Evolutionary conservation across 129 eudicot genomes (phyloP), one percentile per base, ranked within the genome.

Genomic region (Flaveria robusta): DNA sequence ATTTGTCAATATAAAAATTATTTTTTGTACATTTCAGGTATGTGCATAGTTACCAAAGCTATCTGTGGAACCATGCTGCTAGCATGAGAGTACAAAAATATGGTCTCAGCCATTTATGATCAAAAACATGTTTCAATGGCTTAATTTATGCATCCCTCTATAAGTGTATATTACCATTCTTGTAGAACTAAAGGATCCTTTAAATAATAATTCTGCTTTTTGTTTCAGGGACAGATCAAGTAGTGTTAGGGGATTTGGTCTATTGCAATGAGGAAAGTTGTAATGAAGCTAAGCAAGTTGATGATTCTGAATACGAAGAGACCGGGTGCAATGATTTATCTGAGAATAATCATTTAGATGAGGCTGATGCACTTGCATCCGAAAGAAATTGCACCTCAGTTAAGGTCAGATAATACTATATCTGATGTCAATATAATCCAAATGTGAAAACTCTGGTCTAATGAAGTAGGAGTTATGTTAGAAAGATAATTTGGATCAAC

Each of bases 1-100:
- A 27, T 68, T 69, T 16, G 66, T 59, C 11, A 27, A 27, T 27
- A 26, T 27, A 62, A 62, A 43, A 58, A 29, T 26, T 42, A 9
- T 12, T 62, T 62, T 26, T 26, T 27, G 42, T 66, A 59, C 29
- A 72, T 55, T 83, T 56, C 91, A 90, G 96, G 97, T 93, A 85
- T 62, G 97, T 88, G 72, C 98, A 93, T 66, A 88, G 96, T 78
- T 90, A 90, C 71, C 98, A 93, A 83, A 90, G 97, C 84, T 93
- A 90, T 72, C 66, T 93, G 46, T 90, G 96, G 98, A 93, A 90
- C 80, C 95, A 93, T 82, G 96, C 95, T 5, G 90, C 98, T 29
- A 90, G 98, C 81, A 66, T 71, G 78, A 88, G 98, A 81, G 98
- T 90, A 67, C 92, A 88, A 76, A 90, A 85, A 51, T 85, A 88